Conservation (phyloP, 257 asterid genomes). For the Scutellaria minor region DNA sequence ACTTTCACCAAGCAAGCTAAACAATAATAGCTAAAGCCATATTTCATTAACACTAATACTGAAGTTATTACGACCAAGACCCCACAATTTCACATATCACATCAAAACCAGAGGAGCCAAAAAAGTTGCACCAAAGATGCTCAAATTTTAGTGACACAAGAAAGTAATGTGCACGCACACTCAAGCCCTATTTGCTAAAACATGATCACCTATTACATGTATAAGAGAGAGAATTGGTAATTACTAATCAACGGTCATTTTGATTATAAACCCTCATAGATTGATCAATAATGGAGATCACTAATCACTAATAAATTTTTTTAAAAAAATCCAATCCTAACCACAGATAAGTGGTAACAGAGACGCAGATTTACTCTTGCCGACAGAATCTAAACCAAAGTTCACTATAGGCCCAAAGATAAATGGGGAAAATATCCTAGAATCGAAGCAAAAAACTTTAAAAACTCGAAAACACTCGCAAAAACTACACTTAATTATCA, state of each 20-base stretch:
- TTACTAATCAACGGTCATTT: neutral
- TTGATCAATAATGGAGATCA: neutral
- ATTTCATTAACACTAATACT: neutral
- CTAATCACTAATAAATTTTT: neutral
- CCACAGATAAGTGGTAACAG: no score
- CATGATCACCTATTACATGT: neutral
- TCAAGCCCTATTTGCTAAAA: neutral
- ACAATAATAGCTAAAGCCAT: neutral
- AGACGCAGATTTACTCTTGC: no score
- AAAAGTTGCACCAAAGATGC: no score
- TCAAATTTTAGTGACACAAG: neutral
- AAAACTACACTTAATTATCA: no score
- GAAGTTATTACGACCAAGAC: no score
- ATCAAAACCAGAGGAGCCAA: neutral
- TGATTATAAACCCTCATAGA: neutral
- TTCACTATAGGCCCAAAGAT: no score
- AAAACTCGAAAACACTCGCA: no score
- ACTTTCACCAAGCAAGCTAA: neutral
- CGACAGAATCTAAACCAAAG: no score
- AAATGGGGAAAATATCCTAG: no score
- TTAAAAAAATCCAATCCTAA: no score
- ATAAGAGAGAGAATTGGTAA: neutral
- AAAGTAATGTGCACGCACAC: neutral
- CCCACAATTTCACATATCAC: neutral
- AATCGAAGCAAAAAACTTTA: no score